Evolutionary conservation across 257 asterid species (phyloP), one percentile per base, ranked within the genome.

Genomic region (Rubia yunnanensis): DNA sequence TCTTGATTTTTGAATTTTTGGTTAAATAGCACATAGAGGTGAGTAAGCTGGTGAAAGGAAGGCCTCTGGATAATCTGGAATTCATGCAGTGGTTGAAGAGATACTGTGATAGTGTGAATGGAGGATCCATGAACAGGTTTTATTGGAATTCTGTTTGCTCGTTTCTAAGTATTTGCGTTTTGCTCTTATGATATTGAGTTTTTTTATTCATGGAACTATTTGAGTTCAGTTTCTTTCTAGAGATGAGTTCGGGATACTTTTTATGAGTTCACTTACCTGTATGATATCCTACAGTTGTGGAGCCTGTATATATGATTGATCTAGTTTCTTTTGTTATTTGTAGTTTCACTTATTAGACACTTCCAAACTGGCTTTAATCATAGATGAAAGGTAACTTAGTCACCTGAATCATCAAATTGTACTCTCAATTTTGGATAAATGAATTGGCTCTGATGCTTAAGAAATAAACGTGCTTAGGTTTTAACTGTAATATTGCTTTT

Each of bases 51-150:
- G 83, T 87, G 63, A 89, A 89, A 79, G 98, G 98, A 44, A 85
- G 95, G 73, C 80, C 96, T 2, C 80, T 87, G 82, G 98, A 92
- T 70, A 92, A 92, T 64, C 71, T 92, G 78, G 96, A 92, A 67
- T 89, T 92, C 70, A 85, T 92, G 96, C 98, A 92, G 44, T 92
- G 96, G 98, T 78, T 92, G 96, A 92, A 92, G 81, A 89, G 83
- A 5, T 92, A 92, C 67, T 89, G 89, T 0, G 96, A 92, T 60
- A 69, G 83, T 55, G 75, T 71, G 54, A 81, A 79, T 67, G 91
- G 97, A 65, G 96, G 91, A 7, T 66, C 65, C 63, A 34, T 66
- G 17, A 77, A 65, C 73, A 83, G 65, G 96, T 89, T 72, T 31
- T 65, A 17, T 62, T 55, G 55, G 35, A 59, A 18, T 23, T 48